Percentiles rank a stretch among this genome's conserved stretches.
Conservation (phyloP, 2,329 filamentous ascomycete genomes). For the Teratosphaeriaceae sp. region DNA sequence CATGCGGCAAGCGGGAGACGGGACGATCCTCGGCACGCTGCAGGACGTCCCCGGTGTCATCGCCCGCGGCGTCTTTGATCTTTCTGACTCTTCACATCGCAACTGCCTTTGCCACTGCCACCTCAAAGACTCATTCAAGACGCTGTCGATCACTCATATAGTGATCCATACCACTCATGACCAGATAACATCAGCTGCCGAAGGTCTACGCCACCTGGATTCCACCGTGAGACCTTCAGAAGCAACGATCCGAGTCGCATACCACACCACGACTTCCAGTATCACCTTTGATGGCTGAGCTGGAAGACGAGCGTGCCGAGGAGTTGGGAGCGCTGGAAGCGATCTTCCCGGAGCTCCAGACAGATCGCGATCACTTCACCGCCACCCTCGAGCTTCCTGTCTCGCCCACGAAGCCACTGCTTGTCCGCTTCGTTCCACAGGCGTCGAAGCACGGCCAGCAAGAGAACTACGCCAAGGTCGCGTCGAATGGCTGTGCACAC, state of each 20-base stretch:
- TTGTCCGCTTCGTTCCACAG: constrained; percentile 24
- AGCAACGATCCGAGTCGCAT: too few relatives aligned
- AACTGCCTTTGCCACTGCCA: too few relatives aligned
- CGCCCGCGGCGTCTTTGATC: too few relatives aligned
- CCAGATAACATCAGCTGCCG: constrained; percentile 18
- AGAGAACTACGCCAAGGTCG: not conserved
- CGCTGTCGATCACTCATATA: not conserved
- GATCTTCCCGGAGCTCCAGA: constrained; percentile 55
- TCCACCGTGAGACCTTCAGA: constrained; percentile 12
- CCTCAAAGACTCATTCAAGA: not conserved
- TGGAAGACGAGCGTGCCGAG: constrained; percentile 54
- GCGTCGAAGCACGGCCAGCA: not conserved
- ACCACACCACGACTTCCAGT: too few relatives aligned
- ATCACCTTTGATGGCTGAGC: constrained; percentile 24
- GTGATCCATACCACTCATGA: constrained; percentile 12
- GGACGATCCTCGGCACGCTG: not conserved
- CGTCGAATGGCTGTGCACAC: constrained; percentile 5
- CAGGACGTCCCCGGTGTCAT: too few relatives aligned
- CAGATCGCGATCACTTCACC: constrained; percentile 41
- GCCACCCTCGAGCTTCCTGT: constrained; percentile 52
- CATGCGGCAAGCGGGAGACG: not conserved
- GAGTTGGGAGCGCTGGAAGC: constrained; percentile 54
- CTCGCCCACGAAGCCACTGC: constrained; percentile 47
- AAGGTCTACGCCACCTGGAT: constrained; percentile 12
- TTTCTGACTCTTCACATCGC: too few relatives aligned